A percentile compares a stretch with the other conserved stretches of the same genome.
Conservation (phyloP, 768 basidiomycete genomes). For the Amanita inopinata region DNA sequence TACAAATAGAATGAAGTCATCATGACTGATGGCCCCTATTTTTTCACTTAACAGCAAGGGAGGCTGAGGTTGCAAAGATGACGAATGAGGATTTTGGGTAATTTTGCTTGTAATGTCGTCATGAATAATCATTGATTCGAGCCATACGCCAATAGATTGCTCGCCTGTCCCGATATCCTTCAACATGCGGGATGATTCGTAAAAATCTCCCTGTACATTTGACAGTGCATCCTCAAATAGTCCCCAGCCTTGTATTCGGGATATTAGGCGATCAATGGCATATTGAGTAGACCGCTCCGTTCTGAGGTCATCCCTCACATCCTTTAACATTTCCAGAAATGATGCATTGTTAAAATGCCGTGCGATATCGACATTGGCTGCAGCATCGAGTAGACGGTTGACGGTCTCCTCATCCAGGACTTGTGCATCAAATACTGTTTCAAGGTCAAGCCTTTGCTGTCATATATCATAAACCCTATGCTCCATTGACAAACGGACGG, state of each 20-base stretch:
- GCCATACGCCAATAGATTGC: conserved; percentile 61
- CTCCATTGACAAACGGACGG: neutral
- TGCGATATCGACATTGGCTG: conserved; percentile 56
- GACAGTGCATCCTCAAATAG: conserved; percentile 51
- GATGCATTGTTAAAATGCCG: conserved; percentile 34
- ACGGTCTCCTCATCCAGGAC: conserved; percentile 47
- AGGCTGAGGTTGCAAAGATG: conserved; percentile 24
- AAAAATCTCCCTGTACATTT: conserved; percentile 42
- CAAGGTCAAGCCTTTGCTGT: conserved; percentile 51
- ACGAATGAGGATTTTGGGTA: conserved; percentile 28
- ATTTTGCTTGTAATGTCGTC: conserved; percentile 39
- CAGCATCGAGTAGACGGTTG: conserved; percentile 50
- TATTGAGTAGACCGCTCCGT: conserved; percentile 30
- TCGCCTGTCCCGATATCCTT: conserved; percentile 58
- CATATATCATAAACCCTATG: too few relatives aligned
- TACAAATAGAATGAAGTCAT: conserved; percentile 54
- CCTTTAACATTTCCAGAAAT: conserved; percentile 32
- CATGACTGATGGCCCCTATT: conserved; percentile 27
- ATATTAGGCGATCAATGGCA: conserved; percentile 37
- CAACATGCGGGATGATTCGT: conserved; percentile 37
- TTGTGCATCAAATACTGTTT: conserved; percentile 41
- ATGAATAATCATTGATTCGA: conserved; percentile 59
- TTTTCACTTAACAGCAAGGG: conserved; percentile 28
- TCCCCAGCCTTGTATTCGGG: conserved; percentile 49
- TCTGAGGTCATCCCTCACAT: conserved; percentile 27